Base-by-base conservation (phyloP, 306 rosid genomes). In the Vigna unguiculata region DNA sequence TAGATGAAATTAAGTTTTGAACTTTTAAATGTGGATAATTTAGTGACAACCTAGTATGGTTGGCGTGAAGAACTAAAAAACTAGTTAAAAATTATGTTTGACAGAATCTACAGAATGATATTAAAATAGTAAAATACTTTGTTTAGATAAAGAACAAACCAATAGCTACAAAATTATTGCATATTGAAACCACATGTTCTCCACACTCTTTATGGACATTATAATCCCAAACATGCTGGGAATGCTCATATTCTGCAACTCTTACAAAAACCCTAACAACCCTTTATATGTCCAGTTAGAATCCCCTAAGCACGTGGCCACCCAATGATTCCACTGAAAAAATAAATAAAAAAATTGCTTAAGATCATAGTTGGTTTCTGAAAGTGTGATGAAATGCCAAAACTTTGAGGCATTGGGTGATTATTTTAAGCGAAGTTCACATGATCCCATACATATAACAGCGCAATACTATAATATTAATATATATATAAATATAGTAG, bases 231-330 rank as follows among this genome's bases (percentile, higher is more conserved):
- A 86, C 87, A 81, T 83, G 78, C 78, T 59, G 75, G 85, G 69
- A 79, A 53, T 67, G 20, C 60, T 82, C 74, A 67, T 73, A 46
- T 62, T 74, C 77, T 49, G 55, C 21, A 60, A 41, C 46, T 71
- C 78, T 70, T 48, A 7, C 48, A 63, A 15, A 74, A 61, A 80
- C 74, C 76, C 83, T 52, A 73, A 71, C 82, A 76, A 82, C 78
- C 75, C 70, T 53, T 63, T 81, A 20, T 41, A 2, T 40, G 84
- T 78, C 74, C 51, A 82, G 74, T 69, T 22, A 76, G 67, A 45
- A 88, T 76, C 76, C 41, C 17, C 78, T 72, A 80, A 63, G 83
- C 91, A 87, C 76, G 91, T 84, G 91, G 87, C 86, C 91, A 91
- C 90, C 76, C 40, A 65, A 79, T 78, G 47, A 57, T 74, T 71